Evolutionary conservation across 345 rosid species (phyloP).

Genomic region (Gossypium rotundifolium): DNA sequence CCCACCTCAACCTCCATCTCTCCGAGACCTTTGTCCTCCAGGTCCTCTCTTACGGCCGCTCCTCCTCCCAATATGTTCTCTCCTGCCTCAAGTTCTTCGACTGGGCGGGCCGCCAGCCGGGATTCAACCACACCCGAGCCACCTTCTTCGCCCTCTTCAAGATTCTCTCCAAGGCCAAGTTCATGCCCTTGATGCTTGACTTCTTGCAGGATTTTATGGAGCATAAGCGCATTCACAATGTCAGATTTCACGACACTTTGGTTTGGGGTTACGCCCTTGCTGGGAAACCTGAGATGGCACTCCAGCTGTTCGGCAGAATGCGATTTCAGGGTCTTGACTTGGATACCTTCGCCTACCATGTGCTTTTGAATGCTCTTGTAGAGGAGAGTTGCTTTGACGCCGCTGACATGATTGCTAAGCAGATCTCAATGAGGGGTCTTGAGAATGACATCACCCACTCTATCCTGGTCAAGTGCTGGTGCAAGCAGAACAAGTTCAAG

Average conservation of each 20-base stretch:
- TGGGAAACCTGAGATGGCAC: conserved; percentile 62
- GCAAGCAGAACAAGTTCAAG: conserved; percentile 48
- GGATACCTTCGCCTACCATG: conserved; percentile 53
- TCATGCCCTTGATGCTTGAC: conserved; percentile 33
- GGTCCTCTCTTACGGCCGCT: conserved; percentile 46
- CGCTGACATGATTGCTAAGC: conserved; percentile 37
- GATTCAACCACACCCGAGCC: conserved; percentile 54
- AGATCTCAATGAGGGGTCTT: conserved; percentile 52
- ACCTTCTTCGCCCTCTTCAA: conserved; percentile 66
- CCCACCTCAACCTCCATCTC: conserved; percentile 43
- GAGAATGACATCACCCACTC: conserved; percentile 38
- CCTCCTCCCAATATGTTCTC: conserved; percentile 32
- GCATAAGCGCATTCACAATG: conserved; percentile 9
- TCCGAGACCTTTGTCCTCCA: conserved; percentile 50
- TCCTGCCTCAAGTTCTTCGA: conserved; percentile 83
- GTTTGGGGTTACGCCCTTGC: conserved; percentile 75
- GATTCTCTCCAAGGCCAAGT: conserved; percentile 51
- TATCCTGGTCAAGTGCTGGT: conserved; percentile 54
- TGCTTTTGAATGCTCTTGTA: conserved; percentile 66
- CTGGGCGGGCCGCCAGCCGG: conserved; percentile 77
- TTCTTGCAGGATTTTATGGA: conserved; percentile 31
- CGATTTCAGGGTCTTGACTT: conserved; percentile 72
- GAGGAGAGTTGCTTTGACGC: conserved; percentile 53
- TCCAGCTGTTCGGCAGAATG: conserved; percentile 68
- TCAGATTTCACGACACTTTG: conserved; percentile 45